A percentile compares a stretch with the other conserved stretches of the same genome.
Conservation (phyloP, 176 grass and related monocot genomes). For the Avena eriantha region DNA sequence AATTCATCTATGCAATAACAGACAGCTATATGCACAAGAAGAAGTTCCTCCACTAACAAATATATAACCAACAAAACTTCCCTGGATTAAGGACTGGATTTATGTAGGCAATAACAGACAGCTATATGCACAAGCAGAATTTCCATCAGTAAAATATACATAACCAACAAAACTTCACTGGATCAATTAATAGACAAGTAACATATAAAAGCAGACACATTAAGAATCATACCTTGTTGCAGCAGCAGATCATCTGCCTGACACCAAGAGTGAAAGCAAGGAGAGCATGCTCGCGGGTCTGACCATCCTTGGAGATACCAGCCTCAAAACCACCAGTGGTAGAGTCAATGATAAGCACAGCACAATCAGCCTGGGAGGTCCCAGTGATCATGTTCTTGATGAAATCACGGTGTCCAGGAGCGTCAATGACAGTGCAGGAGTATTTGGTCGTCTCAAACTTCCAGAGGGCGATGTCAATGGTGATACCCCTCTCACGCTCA, state of each 20-base stretch:
- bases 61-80: too few relatives aligned
- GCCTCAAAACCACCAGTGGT: slow-evolving; percentile 89
- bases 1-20: background rate
- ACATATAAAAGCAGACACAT: background rate
- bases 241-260: slow-evolving; percentile 85
- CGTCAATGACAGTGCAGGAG: slow-evolving; percentile 85
- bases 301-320: slow-evolving; percentile 86
- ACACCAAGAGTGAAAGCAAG: slow-evolving; percentile 88
- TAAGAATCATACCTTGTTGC: slow-evolving; percentile 67
- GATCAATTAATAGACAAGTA: background rate
- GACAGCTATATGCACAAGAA: background rate
- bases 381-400: slow-evolving; percentile 94
- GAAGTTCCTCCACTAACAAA: too few relatives aligned
- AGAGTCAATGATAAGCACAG: slow-evolving; percentile 80
- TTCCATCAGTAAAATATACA: too few relatives aligned
- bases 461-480: slow-evolving; percentile 85
- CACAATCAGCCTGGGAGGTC: slow-evolving; percentile 85
- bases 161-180: background rate
- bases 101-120: background rate
- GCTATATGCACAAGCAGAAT: background rate
- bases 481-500: slow-evolving; percentile 80
- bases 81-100: background rate
- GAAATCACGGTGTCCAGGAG: slow-evolving; percentile 80
- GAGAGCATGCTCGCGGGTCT: slow-evolving; percentile 81
- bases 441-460: slow-evolving; percentile 84